These are phyloP conservation scores for Teratosphaeria destructans DNA, from an alignment of 2,329 filamentous ascomycete species.

Conservation along the genomic window DNA sequence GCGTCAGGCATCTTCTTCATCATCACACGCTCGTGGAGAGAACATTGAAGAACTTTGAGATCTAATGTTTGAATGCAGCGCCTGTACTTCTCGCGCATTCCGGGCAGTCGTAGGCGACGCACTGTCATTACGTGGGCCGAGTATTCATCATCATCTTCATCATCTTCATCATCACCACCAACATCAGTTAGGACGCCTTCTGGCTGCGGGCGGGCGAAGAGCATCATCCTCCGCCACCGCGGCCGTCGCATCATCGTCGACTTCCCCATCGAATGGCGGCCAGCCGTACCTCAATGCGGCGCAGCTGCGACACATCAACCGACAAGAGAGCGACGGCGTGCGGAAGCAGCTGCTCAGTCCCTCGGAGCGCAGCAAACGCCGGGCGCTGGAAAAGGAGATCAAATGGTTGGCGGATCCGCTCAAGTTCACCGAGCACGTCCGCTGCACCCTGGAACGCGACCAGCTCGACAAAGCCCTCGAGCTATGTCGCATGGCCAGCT, in stretches of 20 bases:
- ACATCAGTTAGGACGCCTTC: slow-evolving; percentile 5
- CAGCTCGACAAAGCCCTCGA: slow-evolving; percentile 57
- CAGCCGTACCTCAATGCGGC: slow-evolving; percentile 7
- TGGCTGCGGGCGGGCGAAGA: slow-evolving; percentile 11
- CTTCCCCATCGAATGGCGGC: background rate
- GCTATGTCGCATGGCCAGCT: slow-evolving; percentile 60
- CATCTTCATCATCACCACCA: background rate
- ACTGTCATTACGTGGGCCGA: slow-evolving; percentile 2
- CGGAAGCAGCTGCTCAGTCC: background rate
- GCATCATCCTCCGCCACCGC: slow-evolving; percentile 1
- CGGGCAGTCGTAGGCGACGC: slow-evolving; percentile 29
- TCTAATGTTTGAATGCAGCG: slow-evolving; percentile 35
- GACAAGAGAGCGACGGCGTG: background rate
- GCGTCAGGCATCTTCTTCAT: background rate
- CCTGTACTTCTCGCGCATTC: slow-evolving; percentile 34
- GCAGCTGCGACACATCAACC: slow-evolving; percentile 3
- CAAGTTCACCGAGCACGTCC: slow-evolving; percentile 60
- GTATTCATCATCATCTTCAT: background rate
- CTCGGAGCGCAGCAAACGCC: background rate
- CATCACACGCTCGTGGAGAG: too few species aligned
- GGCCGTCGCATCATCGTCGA: too few species aligned
- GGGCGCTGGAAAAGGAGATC: slow-evolving; percentile 45
- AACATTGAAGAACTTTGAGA: too few species aligned
- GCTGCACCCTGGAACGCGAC: slow-evolving; percentile 47
- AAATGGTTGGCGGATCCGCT: slow-evolving; percentile 58